A percentile compares a stretch with the other conserved stretches of the same genome.
Evolutionary conservation across 768 basidiomycete species (phyloP).

Genomic region (Leccinum sublutescens): DNA sequence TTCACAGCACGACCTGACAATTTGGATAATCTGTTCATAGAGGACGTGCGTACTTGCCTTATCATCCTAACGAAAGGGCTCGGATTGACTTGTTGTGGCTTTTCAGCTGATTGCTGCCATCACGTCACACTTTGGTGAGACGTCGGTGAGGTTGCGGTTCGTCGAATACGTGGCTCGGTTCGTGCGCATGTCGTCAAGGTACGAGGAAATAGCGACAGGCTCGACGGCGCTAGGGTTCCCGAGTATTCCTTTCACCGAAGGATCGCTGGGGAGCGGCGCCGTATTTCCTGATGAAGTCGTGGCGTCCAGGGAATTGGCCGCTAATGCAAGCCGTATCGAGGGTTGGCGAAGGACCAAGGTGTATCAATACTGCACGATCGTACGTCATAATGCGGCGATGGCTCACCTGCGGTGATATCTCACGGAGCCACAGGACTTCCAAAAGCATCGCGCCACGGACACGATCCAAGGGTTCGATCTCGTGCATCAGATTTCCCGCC

Average conservation of each 20-base stretch:
- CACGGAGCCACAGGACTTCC: conserved; percentile 58
- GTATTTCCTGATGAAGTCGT: conserved; percentile 71
- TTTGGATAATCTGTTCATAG: conserved; percentile 85
- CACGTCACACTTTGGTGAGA: conserved; percentile 89
- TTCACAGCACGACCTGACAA: conserved; percentile 55
- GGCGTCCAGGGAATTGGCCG: conserved; percentile 65
- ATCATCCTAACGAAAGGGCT: neutral
- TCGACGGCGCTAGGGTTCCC: conserved; percentile 75
- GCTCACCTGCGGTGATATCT: conserved; percentile 1
- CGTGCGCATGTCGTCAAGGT: conserved; percentile 83
- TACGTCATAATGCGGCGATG: conserved; percentile 35
- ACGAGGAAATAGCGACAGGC: conserved; percentile 80
- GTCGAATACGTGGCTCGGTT: conserved; percentile 88
- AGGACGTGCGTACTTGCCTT: conserved; percentile 64
- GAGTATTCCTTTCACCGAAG: conserved; percentile 46
- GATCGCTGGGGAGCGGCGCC: conserved; percentile 73
- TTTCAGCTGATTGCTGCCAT: conserved; percentile 74
- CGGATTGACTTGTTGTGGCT: neutral
- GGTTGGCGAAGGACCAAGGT: conserved; percentile 86
- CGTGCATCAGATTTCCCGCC: conserved; percentile 77
- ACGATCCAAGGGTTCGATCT: conserved; percentile 83
- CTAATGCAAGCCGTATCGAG: conserved; percentile 84
- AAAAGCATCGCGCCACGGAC: conserved; percentile 48
- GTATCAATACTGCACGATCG: conserved; percentile 71
- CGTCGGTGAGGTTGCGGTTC: conserved; percentile 82